A percentile compares a stretch with the other conserved stretches of the same genome.
Evolutionary conservation across 305 asterid genomes (phyloP).

Genomic region (Fraxinus albicans): DNA sequence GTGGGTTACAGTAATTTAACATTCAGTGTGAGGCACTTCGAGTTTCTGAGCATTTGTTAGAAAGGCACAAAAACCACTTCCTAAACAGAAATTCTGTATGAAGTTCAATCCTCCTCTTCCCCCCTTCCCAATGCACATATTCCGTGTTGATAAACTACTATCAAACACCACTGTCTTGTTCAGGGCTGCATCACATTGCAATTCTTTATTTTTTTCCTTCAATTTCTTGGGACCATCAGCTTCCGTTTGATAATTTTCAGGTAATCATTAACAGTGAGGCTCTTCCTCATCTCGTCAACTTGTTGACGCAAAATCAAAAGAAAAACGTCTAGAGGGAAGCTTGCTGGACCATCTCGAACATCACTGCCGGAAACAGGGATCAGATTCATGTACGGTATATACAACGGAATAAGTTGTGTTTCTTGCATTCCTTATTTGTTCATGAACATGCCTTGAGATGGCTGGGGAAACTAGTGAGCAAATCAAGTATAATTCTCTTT

Average conservation of each 20-base stretch:
- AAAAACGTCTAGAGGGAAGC: slow-evolving; percentile 69
- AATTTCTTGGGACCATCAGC: not conserved
- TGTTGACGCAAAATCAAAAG: slow-evolving; percentile 50
- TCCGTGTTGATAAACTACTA: not conserved
- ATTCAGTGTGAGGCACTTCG: no score
- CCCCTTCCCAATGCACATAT: not conserved
- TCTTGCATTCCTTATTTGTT: not conserved
- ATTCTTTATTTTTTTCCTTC: not conserved
- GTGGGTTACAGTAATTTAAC: no score
- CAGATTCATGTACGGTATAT: slow-evolving; percentile 50
- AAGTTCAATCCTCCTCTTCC: not conserved
- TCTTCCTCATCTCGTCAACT: slow-evolving; percentile 50
- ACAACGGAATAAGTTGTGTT: not conserved
- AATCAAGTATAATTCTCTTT: slow-evolving; percentile 44
- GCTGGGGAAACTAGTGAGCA: slow-evolving; percentile 71
- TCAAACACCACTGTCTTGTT: not conserved
- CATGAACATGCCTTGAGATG: not conserved
- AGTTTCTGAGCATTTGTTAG: no score
- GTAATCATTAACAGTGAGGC: slow-evolving; percentile 52
- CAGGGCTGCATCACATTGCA: not conserved
- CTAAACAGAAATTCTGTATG: not conserved
- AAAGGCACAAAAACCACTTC: not conserved
- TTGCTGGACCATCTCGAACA: slow-evolving; percentile 72
- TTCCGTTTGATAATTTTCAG: slow-evolving; percentile 26
- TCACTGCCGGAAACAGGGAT: slow-evolving; percentile 63